These are phyloP conservation scores for Suillus subluteus DNA, from an alignment of 768 basidiomycete species.

Conservation along the genomic window DNA sequence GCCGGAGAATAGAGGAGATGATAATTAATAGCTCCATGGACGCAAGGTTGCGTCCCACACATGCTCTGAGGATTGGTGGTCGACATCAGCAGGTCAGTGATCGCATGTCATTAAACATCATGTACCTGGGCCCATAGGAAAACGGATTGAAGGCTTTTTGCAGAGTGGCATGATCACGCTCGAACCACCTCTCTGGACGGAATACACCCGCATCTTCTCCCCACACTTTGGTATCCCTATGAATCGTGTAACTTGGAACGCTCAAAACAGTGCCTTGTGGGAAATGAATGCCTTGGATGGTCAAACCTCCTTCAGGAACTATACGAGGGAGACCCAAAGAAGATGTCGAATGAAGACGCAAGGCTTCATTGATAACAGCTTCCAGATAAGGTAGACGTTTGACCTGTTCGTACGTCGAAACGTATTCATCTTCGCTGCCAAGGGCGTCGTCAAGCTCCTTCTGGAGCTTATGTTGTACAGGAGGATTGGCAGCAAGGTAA, in stretches of 20 bases:
- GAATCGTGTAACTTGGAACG: conserved; percentile 84
- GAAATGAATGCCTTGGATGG: conserved; percentile 55
- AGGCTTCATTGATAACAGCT: conserved; percentile 85
- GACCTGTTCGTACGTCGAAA: conserved; percentile 66
- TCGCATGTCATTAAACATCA: background rate
- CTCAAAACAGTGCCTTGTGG: conserved; percentile 76
- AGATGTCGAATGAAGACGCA: conserved; percentile 85
- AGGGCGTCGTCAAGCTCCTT: conserved; percentile 69
- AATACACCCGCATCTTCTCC: conserved; percentile 75
- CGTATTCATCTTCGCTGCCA: conserved; percentile 59
- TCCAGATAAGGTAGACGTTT: conserved; percentile 81
- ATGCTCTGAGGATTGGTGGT: conserved; percentile 51
- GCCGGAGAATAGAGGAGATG: conserved; percentile 75
- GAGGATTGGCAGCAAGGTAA: conserved; percentile 72
- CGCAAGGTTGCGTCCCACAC: conserved; percentile 85
- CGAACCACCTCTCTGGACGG: conserved; percentile 87
- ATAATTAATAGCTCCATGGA: conserved; percentile 81
- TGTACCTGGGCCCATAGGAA: conserved; percentile 77
- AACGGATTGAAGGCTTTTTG: conserved; percentile 86
- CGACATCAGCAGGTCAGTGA: conserved; percentile 4
- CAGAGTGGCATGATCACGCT: conserved; percentile 59
- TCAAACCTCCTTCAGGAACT: conserved; percentile 75
- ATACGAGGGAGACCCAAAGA: conserved; percentile 82
- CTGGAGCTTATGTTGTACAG: conserved; percentile 71
- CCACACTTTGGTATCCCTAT: conserved; percentile 74